These are phyloP conservation scores for Saturnispora quitensis DNA, from an alignment of 805 yeast genomes.

Conservation along the genomic window DNA sequence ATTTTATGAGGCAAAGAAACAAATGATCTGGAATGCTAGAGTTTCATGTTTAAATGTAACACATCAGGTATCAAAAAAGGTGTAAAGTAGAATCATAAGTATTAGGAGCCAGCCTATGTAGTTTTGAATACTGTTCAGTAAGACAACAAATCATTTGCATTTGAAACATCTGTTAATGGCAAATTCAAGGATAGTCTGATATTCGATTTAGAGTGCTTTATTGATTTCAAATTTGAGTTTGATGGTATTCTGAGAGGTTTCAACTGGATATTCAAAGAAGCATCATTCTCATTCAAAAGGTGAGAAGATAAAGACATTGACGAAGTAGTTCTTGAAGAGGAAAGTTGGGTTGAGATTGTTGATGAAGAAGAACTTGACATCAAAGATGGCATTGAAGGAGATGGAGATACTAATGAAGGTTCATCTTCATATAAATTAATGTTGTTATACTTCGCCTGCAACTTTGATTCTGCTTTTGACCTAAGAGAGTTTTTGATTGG, in stretches of 20 bases:
- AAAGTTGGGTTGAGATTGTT: constrained; percentile 18
- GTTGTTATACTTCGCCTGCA: constrained; percentile 1
- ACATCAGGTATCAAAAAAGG: background rate
- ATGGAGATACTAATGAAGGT: background rate
- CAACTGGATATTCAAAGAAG: constrained; percentile 3
- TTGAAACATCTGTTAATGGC: constrained; percentile 5
- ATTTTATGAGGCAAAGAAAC: background rate
- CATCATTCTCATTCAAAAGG: background rate
- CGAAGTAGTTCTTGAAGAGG: constrained; percentile 24
- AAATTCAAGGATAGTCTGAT: constrained; percentile 1
- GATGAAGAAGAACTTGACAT: constrained; percentile 11
- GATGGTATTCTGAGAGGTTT: constrained; percentile 13
- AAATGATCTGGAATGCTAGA: background rate
- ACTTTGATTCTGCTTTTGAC: constrained; percentile 13
- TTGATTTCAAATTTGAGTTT: constrained; percentile 1
- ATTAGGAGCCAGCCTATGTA: background rate
- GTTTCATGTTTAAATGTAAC: background rate
- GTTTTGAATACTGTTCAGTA: background rate
- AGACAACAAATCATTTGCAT: background rate
- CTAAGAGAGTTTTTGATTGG: constrained; percentile 55
- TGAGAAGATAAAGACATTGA: constrained; percentile 21
- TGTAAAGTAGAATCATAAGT: background rate
- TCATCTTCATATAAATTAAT: background rate
- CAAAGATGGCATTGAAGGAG: constrained; percentile 11
- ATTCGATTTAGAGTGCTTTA: constrained; percentile 4